Evolutionary conservation across 495 filamentous ascomycete species (phyloP).

Genomic region (Oleoguttula mirabilis): DNA sequence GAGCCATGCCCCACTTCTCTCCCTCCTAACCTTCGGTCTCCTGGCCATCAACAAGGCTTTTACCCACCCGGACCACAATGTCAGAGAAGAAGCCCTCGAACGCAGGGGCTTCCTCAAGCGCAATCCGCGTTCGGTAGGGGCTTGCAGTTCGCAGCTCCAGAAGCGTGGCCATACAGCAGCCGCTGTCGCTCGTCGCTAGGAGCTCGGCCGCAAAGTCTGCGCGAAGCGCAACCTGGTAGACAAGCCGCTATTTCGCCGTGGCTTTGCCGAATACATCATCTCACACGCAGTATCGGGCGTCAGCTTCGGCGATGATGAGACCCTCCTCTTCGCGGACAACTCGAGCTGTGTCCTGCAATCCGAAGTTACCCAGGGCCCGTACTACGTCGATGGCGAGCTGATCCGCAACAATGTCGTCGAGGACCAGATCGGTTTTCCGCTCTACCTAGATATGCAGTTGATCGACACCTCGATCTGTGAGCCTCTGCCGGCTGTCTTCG

Average conservation of each 20-base stretch:
- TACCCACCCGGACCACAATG: too few relatives aligned
- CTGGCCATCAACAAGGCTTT: too few relatives aligned
- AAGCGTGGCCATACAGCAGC: too few relatives aligned
- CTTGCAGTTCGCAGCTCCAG: too few relatives aligned
- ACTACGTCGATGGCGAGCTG: conserved; percentile 31
- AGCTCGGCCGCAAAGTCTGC: too few relatives aligned
- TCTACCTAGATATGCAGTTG: conserved; percentile 49
- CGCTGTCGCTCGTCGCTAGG: too few relatives aligned
- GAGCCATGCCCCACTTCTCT: too few relatives aligned
- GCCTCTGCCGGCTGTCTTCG: conserved; percentile 41
- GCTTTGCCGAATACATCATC: not conserved
- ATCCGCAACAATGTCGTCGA: conserved; percentile 45
- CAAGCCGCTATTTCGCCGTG: not conserved
- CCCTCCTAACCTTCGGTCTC: too few relatives aligned
- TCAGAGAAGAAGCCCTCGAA: too few relatives aligned
- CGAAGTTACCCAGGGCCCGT: conserved; percentile 20
- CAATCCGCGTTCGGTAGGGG: too few relatives aligned
- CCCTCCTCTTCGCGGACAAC: not conserved
- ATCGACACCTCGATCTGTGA: conserved; percentile 48
- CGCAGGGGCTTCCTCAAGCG: too few relatives aligned
- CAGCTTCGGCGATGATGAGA: not conserved
- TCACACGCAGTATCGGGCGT: not conserved
- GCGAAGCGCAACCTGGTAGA: too few relatives aligned
- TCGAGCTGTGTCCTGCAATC: conserved; percentile 14
- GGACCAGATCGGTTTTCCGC: conserved; percentile 40